Conservation (phyloP, 129 eudicot genomes). For the carrot (Daucus carota) region DNA sequence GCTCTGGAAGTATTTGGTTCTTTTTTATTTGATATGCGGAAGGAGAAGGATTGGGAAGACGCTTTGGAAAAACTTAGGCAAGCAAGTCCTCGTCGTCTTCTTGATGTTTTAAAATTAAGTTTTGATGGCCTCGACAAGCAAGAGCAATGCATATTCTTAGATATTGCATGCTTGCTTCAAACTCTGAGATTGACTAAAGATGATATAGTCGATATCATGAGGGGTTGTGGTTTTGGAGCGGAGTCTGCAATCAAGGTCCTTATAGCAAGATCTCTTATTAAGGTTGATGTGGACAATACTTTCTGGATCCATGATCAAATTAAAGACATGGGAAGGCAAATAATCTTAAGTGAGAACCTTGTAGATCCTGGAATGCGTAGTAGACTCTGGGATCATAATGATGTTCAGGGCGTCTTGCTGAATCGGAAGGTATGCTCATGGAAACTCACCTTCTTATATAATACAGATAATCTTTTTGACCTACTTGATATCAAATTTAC, state of each 20-base stretch:
- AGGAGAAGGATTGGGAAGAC: constrained; percentile 22
- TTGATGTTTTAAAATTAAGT: constrained; percentile 33
- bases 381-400: constrained; percentile 48
- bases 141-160: constrained; percentile 50
- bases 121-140: constrained; percentile 40
- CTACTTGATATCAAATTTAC: too few species aligned
- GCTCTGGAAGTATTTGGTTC: constrained; percentile 31
- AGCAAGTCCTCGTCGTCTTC: constrained; percentile 20
- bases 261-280: constrained; percentile 40
- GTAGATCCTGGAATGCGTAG: constrained; percentile 41
- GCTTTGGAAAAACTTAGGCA: constrained; percentile 9
- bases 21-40: constrained; percentile 16
- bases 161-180: constrained; percentile 55
- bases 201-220: constrained; percentile 31
- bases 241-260: constrained; percentile 31
- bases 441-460: neutral
- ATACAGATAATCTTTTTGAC: neutral
- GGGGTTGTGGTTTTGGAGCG: constrained; percentile 32
- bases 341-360: constrained; percentile 33
- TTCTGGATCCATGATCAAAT: constrained; percentile 60
- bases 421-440: constrained; percentile 28
- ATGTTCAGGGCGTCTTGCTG: constrained; percentile 26
- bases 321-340: constrained; percentile 59
- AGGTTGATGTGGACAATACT: constrained; percentile 14
- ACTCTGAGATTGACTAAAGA: constrained; percentile 34